A percentile compares a stretch with the other conserved stretches of the same genome.
These are phyloP conservation scores for Trichophyton schoenleinii DNA, from an alignment of 2,329 filamentous ascomycete species.

Conservation along the genomic window DNA sequence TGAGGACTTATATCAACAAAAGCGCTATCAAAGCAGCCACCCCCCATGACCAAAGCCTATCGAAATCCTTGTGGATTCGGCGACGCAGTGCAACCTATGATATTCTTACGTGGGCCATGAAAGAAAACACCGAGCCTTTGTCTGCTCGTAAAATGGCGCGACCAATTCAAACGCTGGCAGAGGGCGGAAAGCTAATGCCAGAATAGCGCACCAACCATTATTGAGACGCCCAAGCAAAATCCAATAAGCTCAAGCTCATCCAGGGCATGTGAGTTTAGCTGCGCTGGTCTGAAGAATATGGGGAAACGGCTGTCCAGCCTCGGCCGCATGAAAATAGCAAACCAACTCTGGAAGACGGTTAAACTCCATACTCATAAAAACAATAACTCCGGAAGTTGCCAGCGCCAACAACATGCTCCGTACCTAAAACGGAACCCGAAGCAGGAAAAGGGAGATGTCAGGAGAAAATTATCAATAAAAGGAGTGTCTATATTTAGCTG, in stretches of 20 bases:
- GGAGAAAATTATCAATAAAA: too few species aligned
- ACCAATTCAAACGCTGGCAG: neutral
- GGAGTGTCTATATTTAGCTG: neutral
- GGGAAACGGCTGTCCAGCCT: neutral
- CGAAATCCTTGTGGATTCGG: neutral
- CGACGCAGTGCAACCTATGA: neutral
- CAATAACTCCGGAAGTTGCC: neutral
- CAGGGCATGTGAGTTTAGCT: neutral
- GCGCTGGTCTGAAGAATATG: neutral
- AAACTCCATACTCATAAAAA: neutral
- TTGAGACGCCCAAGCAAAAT: neutral
- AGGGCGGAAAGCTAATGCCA: neutral
- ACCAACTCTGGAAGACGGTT: neutral
- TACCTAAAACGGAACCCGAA: neutral
- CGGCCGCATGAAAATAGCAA: neutral
- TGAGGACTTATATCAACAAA: neutral
- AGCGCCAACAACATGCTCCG: too few species aligned
- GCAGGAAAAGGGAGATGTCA: neutral
- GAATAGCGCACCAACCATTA: neutral
- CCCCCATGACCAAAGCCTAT: neutral
- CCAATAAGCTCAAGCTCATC: neutral
- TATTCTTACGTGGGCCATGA: neutral
- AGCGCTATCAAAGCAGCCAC: neutral
- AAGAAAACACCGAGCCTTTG: slow-evolving; percentile 1
- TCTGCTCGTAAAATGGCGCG: neutral